Evolutionary conservation across 202 grass and related monocot species (phyloP).

Genomic region (Setaria italica): DNA sequence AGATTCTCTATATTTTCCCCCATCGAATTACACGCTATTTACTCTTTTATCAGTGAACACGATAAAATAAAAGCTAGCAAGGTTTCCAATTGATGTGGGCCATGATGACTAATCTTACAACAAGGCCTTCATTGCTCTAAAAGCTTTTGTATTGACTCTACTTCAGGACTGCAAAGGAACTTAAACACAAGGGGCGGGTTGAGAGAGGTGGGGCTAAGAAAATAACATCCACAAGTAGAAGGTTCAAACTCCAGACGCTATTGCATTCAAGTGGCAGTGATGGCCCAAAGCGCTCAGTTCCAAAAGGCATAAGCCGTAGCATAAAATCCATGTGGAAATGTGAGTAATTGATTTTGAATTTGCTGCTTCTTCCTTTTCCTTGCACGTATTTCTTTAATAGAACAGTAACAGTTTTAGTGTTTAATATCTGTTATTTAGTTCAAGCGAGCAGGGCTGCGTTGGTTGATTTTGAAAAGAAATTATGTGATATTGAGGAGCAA

Average conservation of each 20-base stretch:
- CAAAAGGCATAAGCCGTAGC: neutral
- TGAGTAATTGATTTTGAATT: neutral
- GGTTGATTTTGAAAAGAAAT: neutral
- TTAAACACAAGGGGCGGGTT: neutral
- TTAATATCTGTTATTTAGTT: constrained; percentile 1
- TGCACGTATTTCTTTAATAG: neutral
- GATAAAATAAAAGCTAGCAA: neutral
- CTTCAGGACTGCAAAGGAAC: constrained; percentile 27
- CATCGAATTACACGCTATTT: too few relatives aligned
- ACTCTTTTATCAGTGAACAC: too few relatives aligned
- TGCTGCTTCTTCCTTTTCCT: neutral
- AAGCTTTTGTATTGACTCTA: constrained; percentile 13
- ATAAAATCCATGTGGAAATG: neutral
- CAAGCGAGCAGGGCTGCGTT: neutral
- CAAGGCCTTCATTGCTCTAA: neutral
- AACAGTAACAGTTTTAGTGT: constrained; percentile 13
- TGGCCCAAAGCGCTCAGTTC: neutral
- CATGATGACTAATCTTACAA: neutral
- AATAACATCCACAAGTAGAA: constrained; percentile 21
- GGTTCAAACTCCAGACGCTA: neutral
- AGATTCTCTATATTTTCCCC: too few relatives aligned
- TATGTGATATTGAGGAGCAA: neutral
- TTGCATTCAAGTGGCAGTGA: neutral
- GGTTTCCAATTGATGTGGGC: too few relatives aligned
- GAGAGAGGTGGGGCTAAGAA: neutral